These are phyloP conservation scores for Primulina huaijiensis DNA, from an alignment of 257 asterid species.

Conservation along the genomic window DNA sequence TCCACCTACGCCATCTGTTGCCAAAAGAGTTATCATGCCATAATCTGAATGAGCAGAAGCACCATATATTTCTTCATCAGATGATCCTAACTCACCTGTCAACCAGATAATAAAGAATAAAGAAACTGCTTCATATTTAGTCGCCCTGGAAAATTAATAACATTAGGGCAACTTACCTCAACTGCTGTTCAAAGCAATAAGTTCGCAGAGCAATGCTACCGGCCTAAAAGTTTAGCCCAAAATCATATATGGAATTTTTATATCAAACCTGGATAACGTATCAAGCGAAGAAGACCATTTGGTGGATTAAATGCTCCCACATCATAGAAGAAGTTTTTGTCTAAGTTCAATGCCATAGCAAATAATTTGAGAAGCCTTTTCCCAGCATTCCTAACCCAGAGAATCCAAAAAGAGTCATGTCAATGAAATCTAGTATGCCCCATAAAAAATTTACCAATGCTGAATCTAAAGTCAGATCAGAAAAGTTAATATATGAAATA, in stretches of 20 bases:
- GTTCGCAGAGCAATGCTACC: not conserved
- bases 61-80: slow-evolving; percentile 41
- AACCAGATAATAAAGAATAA: not conserved
- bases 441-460: not conserved
- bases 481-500: not conserved
- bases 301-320: slow-evolving; percentile 48
- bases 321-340: slow-evolving; percentile 47
- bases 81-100: slow-evolving; percentile 34
- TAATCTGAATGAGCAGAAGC: slow-evolving; percentile 74
- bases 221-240: not conserved
- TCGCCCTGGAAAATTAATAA: not conserved
- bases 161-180: not conserved
- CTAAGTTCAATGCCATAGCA: slow-evolving; percentile 54
- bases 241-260: not conserved
- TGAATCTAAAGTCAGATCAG: not conserved
- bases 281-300: slow-evolving; percentile 43
- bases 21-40: slow-evolving; percentile 65
- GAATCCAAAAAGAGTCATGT: slow-evolving; percentile 14
- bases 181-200: not conserved
- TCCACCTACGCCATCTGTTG: slow-evolving; percentile 50
- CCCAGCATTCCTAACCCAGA: slow-evolving; percentile 44
- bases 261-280: slow-evolving; percentile 52
- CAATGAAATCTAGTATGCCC: not conserved
- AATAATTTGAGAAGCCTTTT: slow-evolving; percentile 36
- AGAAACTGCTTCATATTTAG: not conserved